Evolutionary conservation across 441 rosid species (phyloP), one percentile per base, ranked within the genome.

Genomic region (Rhodomyrtus psidioides): DNA sequence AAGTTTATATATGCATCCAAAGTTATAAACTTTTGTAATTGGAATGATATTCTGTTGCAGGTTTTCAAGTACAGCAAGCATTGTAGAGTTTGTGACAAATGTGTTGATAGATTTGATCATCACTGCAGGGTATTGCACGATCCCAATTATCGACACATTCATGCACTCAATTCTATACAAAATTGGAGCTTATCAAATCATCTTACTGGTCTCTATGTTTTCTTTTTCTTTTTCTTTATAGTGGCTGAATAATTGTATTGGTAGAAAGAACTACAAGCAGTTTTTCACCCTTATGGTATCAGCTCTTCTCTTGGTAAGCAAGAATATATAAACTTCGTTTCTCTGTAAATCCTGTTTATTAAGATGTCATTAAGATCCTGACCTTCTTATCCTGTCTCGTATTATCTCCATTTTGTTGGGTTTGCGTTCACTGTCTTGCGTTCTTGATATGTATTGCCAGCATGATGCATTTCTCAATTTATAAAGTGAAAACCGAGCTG

Each of bases 231-330:
- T 34, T 84, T 74, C n/a, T 76, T 85, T 92, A 86, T 92, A 97
- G 98, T 97, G 99, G 99, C 94, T 97, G 86, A 97, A 97, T 93
- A 97, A 96, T 89, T 97, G 99, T 87, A 92, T 96, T 28, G 99
- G 99, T 90, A 95, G 90, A 89, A 91, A 85, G 91, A 96, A 97
- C 89, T 97, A 97, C 90, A 89, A 95, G 85, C 94, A 95, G 88
- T 96, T 97, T 92, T 96, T 97, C 94, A 93, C 94, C 70, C 98
- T 97, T 86, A 96, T 97, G 99, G 92, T 94, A 82, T 94, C 95
- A 57, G 91, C 99, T 82, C 93, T 97, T n/a, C 92, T 96, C 89
- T 88, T 97, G 98, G 98, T 96, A 92, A 94, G 96, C 88, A 85
- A 15, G 53, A 59, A 83, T 46, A 54, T 10, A 21, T 65, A 21